These are phyloP conservation scores for Phialophora chinensis DNA, from an alignment of 2,329 filamentous ascomycete species.

Conservation along the genomic window DNA sequence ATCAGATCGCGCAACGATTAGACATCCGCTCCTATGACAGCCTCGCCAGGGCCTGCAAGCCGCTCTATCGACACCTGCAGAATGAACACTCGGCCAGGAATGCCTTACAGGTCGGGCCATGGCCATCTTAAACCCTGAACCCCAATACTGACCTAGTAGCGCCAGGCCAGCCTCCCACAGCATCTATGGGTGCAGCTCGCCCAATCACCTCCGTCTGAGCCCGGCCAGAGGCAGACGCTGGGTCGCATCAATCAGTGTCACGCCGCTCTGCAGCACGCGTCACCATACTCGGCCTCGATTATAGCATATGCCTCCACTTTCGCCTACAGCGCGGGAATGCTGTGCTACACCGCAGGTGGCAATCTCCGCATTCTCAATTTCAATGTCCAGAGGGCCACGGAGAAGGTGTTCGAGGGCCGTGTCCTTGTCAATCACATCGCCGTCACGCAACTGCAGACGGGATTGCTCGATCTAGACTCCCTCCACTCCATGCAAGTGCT, in stretches of 20 bases:
- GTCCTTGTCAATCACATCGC: slow-evolving; percentile 44
- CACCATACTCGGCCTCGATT: slow-evolving; percentile 66
- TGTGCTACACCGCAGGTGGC: slow-evolving; percentile 66
- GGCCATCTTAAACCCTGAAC: neutral
- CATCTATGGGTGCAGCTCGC: slow-evolving; percentile 44
- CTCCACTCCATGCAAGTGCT: slow-evolving; percentile 55
- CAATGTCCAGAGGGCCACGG: slow-evolving; percentile 54
- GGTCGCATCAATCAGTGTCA: slow-evolving; percentile 65
- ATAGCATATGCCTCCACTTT: slow-evolving; percentile 67
- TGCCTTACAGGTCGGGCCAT: slow-evolving; percentile 60
- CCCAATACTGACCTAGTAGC: neutral
- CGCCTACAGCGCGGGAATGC: slow-evolving; percentile 66
- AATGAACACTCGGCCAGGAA: slow-evolving; percentile 64
- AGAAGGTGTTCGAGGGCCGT: slow-evolving; percentile 64
- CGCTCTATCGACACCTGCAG: slow-evolving; percentile 58
- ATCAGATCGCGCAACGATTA: slow-evolving; percentile 62
- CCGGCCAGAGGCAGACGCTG: slow-evolving; percentile 55
- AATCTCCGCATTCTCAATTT: slow-evolving; percentile 66
- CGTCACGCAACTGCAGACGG: neutral
- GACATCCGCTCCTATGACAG: slow-evolving; percentile 64
- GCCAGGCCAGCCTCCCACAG: slow-evolving; percentile 40
- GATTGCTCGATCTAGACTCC: slow-evolving; percentile 35
- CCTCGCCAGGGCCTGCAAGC: slow-evolving; percentile 60
- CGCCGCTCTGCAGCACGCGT: slow-evolving; percentile 58
- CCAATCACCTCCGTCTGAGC: slow-evolving; percentile 53